A percentile compares a stretch with the other conserved stretches of the same genome.
Conservation (phyloP, 164 flowering plant genomes). For the Chloranthus sessilifolius region DNA sequence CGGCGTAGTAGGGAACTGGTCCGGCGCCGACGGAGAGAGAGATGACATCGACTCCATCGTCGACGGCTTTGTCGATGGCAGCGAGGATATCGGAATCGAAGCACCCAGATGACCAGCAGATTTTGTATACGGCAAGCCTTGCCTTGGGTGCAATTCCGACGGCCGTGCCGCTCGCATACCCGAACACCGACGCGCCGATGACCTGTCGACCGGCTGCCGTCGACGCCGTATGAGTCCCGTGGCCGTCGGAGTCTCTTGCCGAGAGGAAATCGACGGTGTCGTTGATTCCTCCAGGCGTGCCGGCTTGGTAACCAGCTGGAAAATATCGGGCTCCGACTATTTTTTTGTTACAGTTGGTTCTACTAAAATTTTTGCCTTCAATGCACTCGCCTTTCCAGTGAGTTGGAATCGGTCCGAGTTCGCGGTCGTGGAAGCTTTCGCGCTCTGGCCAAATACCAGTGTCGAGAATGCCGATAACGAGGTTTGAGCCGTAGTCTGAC, state of each 20-base stretch:
- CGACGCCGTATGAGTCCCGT: constrained; percentile 64
- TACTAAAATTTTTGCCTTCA: constrained; percentile 26
- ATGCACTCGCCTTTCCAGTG: constrained; percentile 46
- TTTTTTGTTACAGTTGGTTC: constrained; percentile 37
- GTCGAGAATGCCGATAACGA: constrained; percentile 46
- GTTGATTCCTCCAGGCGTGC: constrained; percentile 5
- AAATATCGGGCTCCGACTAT: constrained; percentile 46
- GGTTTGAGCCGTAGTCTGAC: constrained; percentile 42
- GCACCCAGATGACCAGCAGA: constrained; percentile 40
- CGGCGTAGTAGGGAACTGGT: constrained; percentile 5
- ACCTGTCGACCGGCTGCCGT: constrained; percentile 47
- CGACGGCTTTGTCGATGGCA: constrained; percentile 42
- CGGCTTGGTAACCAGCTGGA: constrained; percentile 21
- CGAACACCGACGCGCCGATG: constrained; percentile 27
- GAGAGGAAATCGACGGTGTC: constrained; percentile 4
- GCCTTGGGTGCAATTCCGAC: constrained; percentile 56
- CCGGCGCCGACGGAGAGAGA: constrained; percentile 34
- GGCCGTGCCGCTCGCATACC: constrained; percentile 39
- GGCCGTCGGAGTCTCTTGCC: constrained; percentile 38
- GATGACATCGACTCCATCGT: constrained; percentile 49
- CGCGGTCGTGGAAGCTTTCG: constrained; percentile 42
- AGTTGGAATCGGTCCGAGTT: constrained; percentile 37
- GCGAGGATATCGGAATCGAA: constrained; percentile 44
- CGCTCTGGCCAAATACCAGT: constrained; percentile 58
- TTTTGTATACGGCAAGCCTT: constrained; percentile 46